A percentile compares a stretch with the other conserved stretches of the same genome.
phyloP scores from a whole-genome alignment of 1,284 basidiomycete genomes.

The Xerocomus nothofagi region DNA sequence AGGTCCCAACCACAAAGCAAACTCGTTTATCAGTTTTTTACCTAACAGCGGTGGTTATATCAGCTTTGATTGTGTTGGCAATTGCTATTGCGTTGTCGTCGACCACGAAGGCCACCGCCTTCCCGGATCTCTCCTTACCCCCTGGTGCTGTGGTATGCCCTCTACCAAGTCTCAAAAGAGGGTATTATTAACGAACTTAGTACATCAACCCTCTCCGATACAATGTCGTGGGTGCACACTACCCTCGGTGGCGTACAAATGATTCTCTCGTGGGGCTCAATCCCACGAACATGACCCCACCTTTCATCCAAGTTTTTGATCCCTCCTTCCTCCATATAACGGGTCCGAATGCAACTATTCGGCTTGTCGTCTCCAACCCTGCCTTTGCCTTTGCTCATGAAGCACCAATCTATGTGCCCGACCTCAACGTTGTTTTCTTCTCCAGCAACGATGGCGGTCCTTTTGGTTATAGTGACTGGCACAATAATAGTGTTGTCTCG shows the following conservation, averaged over 20 bases:
- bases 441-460: slow-evolving; percentile 46
- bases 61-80: not conserved
- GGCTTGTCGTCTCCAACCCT: slow-evolving; percentile 54
- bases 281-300: slow-evolving; percentile 46
- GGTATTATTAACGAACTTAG: slow-evolving; percentile 44
- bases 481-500: slow-evolving; percentile 47
- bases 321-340: slow-evolving; percentile 58
- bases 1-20: not conserved
- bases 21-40: not conserved
- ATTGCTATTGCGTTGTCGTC: not conserved
- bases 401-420: slow-evolving; percentile 62
- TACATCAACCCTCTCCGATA: slow-evolving; percentile 43
- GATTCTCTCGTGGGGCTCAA: slow-evolving; percentile 45
- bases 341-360: slow-evolving; percentile 56
- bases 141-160: slow-evolving; percentile 19
- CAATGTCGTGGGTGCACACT: slow-evolving; percentile 43
- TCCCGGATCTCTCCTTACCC: slow-evolving; percentile 7
- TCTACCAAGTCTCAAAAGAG: not conserved
- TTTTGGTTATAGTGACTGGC: slow-evolving; percentile 40
- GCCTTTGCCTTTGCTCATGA: slow-evolving; percentile 74
- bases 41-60: not conserved
- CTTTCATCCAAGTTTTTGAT: slow-evolving; percentile 73
- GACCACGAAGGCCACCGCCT: not conserved
- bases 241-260: slow-evolving; percentile 35
- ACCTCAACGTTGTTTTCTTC: slow-evolving; percentile 60